phyloP scores from a whole-genome alignment of 495 filamentous ascomycete species.

The Xylaria curta region DNA sequence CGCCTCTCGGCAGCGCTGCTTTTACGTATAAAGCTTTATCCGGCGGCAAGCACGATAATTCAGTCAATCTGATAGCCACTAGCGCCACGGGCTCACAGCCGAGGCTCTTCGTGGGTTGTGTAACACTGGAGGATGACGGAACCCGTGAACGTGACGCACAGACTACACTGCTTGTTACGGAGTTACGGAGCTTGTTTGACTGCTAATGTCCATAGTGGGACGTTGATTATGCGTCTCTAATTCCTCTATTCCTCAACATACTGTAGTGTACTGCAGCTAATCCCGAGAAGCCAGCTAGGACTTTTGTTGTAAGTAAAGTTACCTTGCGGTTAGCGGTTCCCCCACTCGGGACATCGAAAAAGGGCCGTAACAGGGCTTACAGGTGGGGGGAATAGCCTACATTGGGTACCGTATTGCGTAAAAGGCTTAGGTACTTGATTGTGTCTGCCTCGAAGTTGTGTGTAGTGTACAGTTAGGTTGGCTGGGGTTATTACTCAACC shows the following conservation, averaged over 20 bases:
- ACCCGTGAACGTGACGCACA: conserved; percentile 1
- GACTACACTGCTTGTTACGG: background rate
- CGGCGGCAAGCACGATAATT: background rate
- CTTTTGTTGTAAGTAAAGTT: background rate
- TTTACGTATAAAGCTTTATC: background rate
- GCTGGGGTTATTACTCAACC: conserved; percentile 9
- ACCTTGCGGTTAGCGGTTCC: conserved; percentile 8
- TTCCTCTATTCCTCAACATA: background rate
- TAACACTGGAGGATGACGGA: background rate
- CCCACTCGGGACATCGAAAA: conserved; percentile 16
- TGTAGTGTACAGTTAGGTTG: background rate
- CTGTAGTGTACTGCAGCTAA: no score
- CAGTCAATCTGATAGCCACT: background rate
- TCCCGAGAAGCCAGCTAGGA: conserved; percentile 13
- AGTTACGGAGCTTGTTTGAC: background rate
- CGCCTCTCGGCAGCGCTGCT: background rate
- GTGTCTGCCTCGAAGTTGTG: background rate
- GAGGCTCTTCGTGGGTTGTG: conserved; percentile 12
- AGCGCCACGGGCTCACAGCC: background rate
- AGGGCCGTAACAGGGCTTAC: conserved; percentile 14
- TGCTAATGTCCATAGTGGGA: background rate
- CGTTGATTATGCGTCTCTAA: background rate
- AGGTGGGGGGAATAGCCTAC: conserved; percentile 3
- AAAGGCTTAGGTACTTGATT: background rate
- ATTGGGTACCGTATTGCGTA: background rate